Percentiles rank a stretch among this genome's conserved stretches.
Conservation (phyloP, 495 filamentous ascomycete species). For the Xeromyces bisporus region DNA sequence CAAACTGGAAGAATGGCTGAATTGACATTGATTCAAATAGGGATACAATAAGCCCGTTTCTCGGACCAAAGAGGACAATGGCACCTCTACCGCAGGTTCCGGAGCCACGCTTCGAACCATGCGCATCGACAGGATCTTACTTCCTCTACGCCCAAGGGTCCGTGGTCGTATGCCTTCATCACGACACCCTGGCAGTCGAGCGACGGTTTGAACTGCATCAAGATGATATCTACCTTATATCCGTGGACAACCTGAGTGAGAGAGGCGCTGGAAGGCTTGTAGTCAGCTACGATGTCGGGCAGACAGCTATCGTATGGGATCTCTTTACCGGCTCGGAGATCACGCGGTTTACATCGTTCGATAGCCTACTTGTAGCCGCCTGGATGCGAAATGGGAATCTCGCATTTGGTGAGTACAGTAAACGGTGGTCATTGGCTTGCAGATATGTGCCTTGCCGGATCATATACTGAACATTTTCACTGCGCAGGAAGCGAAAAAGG, state of each 20-base stretch:
- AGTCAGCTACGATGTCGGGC: slow-evolving; percentile 81
- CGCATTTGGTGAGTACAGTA: slow-evolving; percentile 57
- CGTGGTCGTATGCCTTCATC: slow-evolving; percentile 63
- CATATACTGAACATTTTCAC: slow-evolving; percentile 1
- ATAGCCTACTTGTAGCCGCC: slow-evolving; percentile 63
- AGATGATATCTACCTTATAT: slow-evolving; percentile 66
- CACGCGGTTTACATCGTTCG: slow-evolving; percentile 77
- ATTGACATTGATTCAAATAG: too few species aligned
- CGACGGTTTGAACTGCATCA: slow-evolving; percentile 70
- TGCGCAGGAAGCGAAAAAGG: slow-evolving; percentile 66
- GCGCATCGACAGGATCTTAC: slow-evolving; percentile 71
- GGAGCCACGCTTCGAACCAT: slow-evolving; percentile 56
- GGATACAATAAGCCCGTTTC: background rate
- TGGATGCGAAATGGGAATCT: slow-evolving; percentile 99
- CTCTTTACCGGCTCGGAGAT: slow-evolving; percentile 81
- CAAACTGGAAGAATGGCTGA: too few species aligned
- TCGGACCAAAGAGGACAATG: slow-evolving; percentile 12
- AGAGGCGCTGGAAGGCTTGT: slow-evolving; percentile 68
- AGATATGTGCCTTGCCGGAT: background rate
- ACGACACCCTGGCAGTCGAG: slow-evolving; percentile 84
- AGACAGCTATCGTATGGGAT: slow-evolving; percentile 95
- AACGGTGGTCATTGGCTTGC: background rate
- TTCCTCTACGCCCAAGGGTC: slow-evolving; percentile 74
- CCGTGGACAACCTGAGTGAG: slow-evolving; percentile 86
- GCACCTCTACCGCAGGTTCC: slow-evolving; percentile 33